These are phyloP conservation scores for Tetracentron sinense DNA, from an alignment of 164 flowering plant species.

Conservation along the genomic window DNA sequence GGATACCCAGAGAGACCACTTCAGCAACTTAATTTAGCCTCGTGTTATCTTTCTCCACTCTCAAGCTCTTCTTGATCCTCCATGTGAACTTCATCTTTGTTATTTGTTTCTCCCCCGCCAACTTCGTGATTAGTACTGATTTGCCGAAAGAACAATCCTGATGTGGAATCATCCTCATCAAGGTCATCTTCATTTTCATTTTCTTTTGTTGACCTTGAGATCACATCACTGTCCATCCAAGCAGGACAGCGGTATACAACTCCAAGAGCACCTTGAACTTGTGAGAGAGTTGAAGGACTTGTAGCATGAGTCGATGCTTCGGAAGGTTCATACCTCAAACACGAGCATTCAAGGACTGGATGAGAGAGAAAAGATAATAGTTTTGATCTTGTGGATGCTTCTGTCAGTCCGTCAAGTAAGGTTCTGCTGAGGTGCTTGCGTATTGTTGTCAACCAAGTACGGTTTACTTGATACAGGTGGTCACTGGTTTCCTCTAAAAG, in stretches of 20 bases:
- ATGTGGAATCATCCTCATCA: slow-evolving; percentile 56
- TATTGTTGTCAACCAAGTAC: slow-evolving; percentile 68
- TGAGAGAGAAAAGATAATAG: slow-evolving; percentile 68
- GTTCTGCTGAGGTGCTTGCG: slow-evolving; percentile 55
- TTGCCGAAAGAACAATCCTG: slow-evolving; percentile 47
- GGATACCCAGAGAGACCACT: neutral
- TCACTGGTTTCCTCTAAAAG: slow-evolving; percentile 62
- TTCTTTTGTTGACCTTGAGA: slow-evolving; percentile 24
- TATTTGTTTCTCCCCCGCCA: slow-evolving; percentile 40
- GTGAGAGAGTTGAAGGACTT: slow-evolving; percentile 26
- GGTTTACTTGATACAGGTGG: slow-evolving; percentile 68
- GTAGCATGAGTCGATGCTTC: slow-evolving; percentile 25
- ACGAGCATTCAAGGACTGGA: slow-evolving; percentile 89
- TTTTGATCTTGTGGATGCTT: slow-evolving; percentile 49
- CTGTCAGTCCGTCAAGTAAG: slow-evolving; percentile 55
- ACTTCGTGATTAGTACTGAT: slow-evolving; percentile 30
- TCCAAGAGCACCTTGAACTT: slow-evolving; percentile 35
- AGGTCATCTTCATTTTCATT: slow-evolving; percentile 69
- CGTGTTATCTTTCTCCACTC: slow-evolving; percentile 53
- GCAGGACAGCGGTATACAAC: slow-evolving; percentile 54
- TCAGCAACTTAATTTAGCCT: neutral
- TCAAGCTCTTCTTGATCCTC: slow-evolving; percentile 95
- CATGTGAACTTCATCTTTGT: slow-evolving; percentile 63
- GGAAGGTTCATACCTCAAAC: slow-evolving; percentile 29
- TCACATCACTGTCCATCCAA: slow-evolving; percentile 51